Evolutionary conservation across 1,284 basidiomycete species (phyloP), one percentile per base, ranked within the genome.

Genomic region (Tilletia indica): DNA sequence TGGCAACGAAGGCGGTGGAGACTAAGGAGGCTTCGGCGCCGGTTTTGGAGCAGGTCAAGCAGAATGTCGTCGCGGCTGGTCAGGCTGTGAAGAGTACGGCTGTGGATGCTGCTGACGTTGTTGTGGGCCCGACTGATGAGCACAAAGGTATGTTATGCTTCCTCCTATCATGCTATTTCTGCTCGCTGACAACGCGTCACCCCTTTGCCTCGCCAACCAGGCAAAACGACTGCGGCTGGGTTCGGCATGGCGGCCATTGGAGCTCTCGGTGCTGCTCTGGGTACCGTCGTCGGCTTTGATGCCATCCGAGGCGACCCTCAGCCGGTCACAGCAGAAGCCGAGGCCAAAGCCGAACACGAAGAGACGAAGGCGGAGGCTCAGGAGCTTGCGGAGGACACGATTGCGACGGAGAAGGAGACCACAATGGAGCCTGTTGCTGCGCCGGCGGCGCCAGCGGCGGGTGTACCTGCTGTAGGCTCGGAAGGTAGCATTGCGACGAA

Each of bases 211-310:
- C 25, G 25, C 25, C 25, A 31, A 31, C 25, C 34, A 6, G 61
- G 36, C 36, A 9, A 34, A 64, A 16, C 31, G 31, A 38, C 34
- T 6, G 34, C 36, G 14, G 12, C 38, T 4, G 38, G 61, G 14
- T 4, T 64, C 9, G 61, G 36, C 31, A 34, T 14, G 9, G 61
- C 61, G 4, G 61, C 61, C 34, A 34, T 42, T 4, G 61, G 14
- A 1, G 6, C 36, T 4, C 34, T 64, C 2, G 61, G 61, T 1
- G 61, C 61, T 42, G 61, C 61, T 3, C 19, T 64, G 12, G 61
- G 61, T 16, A 42, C 61, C 34, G 61, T 64, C 9, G 34, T 64
- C 34, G 61, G 61, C 61, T 64, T 64, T 42, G 61, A 64, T 39
- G 38, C 38, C 31, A 3, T 64, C 36, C 34, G 61, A 5, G 16